Percentiles rank a stretch among this genome's conserved stretches.
phyloP scores from a whole-genome alignment of 805 yeast genomes.

The Teunomyces gatunensis region DNA sequence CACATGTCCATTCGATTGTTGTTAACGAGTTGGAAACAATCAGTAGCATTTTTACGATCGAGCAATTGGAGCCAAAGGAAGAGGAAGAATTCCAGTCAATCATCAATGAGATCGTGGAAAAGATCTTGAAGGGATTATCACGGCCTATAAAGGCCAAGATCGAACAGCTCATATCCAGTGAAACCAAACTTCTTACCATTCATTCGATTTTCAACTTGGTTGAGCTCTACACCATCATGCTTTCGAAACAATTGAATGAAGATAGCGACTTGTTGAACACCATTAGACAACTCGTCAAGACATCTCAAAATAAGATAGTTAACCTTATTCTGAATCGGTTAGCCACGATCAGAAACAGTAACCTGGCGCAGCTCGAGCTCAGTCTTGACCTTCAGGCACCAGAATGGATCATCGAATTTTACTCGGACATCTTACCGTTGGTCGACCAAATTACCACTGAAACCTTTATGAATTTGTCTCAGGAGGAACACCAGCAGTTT shows the following conservation, averaged over 20 bases:
- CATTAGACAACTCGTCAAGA: constrained; percentile 21
- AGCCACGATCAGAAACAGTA: constrained; percentile 31
- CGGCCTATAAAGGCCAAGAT: constrained; percentile 61
- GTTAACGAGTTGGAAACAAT: constrained; percentile 85
- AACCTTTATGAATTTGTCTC: constrained; percentile 42
- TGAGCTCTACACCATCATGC: constrained; percentile 70
- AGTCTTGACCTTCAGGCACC: constrained; percentile 71
- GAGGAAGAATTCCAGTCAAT: constrained; percentile 28
- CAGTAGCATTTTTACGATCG: constrained; percentile 49
- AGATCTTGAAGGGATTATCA: constrained; percentile 52
- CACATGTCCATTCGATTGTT: constrained; percentile 80
- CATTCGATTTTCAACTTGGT: constrained; percentile 62
- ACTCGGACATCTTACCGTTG: constrained; percentile 57
- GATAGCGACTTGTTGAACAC: constrained; percentile 20
- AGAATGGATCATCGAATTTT: constrained; percentile 73
- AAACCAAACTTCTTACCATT: constrained; percentile 53
- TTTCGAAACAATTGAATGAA: constrained; percentile 40
- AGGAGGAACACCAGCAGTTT: constrained; percentile 34
- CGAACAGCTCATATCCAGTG: constrained; percentile 67
- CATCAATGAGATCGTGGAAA: constrained; percentile 40
- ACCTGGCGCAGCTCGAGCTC: constrained; percentile 39
- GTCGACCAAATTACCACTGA: constrained; percentile 42
- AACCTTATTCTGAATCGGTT: constrained; percentile 27
- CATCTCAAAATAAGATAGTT: constrained; percentile 26
- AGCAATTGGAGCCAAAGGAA: constrained; percentile 19